phyloP scores from a whole-genome alignment of 208 protist species.

The Trypanosoma congolense region DNA sequence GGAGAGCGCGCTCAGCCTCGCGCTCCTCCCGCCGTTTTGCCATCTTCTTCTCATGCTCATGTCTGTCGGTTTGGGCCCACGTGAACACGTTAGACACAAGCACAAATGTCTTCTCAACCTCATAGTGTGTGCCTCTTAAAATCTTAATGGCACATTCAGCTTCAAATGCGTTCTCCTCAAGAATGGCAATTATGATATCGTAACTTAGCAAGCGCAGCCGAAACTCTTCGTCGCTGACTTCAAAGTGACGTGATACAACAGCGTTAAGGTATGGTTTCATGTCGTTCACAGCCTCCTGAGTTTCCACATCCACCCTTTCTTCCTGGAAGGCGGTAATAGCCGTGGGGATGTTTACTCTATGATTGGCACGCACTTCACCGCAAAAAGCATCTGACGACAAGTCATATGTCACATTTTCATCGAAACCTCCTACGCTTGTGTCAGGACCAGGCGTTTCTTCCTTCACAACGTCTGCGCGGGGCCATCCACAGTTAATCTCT shows the following conservation, averaged over 20 bases:
- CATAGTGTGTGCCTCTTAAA: conserved; percentile 72
- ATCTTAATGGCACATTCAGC: conserved; percentile 80
- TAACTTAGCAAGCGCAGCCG: conserved; percentile 51
- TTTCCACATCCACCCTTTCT: too few relatives aligned
- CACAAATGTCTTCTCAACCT: conserved; percentile 91
- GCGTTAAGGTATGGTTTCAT: conserved; percentile 40
- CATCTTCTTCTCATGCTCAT: conserved; percentile 41
- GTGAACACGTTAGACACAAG: conserved; percentile 82
- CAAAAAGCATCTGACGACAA: too few relatives aligned
- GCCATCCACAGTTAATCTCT: not conserved
- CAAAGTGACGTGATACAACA: conserved; percentile 66
- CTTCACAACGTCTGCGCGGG: not conserved
- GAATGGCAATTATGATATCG: conserved; percentile 82
- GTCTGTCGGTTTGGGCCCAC: conserved; percentile 70
- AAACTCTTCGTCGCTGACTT: conserved; percentile 56
- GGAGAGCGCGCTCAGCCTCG: conserved; percentile 40
- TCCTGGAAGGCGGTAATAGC: too few relatives aligned
- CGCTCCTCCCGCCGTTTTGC: conserved; percentile 32
- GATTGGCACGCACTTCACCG: too few relatives aligned
- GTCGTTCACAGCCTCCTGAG: conserved; percentile 1
- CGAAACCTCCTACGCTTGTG: too few relatives aligned
- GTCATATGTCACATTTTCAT: too few relatives aligned
- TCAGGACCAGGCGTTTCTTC: too few relatives aligned
- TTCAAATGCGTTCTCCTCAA: conserved; percentile 79
- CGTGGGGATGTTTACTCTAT: too few relatives aligned